Conservation (phyloP, 208 protist genomes). For the Herpetomonas tarakana region DNA sequence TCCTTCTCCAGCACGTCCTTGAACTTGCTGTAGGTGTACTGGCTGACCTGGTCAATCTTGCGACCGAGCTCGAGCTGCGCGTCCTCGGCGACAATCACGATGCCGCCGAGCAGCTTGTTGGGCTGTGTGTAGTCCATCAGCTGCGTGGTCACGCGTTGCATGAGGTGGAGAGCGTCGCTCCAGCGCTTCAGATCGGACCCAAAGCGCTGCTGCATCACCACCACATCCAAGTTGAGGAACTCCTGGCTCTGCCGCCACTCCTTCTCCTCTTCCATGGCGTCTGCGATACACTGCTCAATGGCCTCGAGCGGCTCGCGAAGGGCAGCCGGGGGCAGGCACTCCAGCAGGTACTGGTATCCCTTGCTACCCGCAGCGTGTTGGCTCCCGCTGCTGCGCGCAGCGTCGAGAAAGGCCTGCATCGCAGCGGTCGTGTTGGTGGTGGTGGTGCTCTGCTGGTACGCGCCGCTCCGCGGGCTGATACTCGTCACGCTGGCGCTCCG, state of each 20-base stretch:
- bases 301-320: slow-evolving; percentile 65
- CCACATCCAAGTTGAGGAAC: slow-evolving; percentile 81
- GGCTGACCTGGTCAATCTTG: slow-evolving; percentile 78
- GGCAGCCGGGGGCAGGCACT: slow-evolving; percentile 33
- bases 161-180: slow-evolving; percentile 55
- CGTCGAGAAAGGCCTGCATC: neutral
- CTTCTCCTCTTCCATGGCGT: slow-evolving; percentile 68
- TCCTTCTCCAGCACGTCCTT: slow-evolving; percentile 74
- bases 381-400: neutral
- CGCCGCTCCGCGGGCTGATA: neutral
- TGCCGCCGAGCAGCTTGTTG: slow-evolving; percentile 79
- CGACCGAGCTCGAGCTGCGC: slow-evolving; percentile 81
- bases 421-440: neutral
- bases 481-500: slow-evolving; percentile 1
- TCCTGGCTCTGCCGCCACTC: slow-evolving; percentile 85
- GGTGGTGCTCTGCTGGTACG: no score
- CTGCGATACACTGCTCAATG: slow-evolving; percentile 77
- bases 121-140: slow-evolving; percentile 90
- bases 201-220: slow-evolving; percentile 77
- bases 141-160: slow-evolving; percentile 55
- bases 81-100: slow-evolving; percentile 79
- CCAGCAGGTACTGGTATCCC: slow-evolving; percentile 58
- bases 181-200: slow-evolving; percentile 73
- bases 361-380: neutral
- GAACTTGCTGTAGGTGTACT: slow-evolving; percentile 79